These are phyloP conservation scores for Piromyces finnis DNA, from an alignment of 192 early-diverging fungal species.

Conservation along the genomic window DNA sequence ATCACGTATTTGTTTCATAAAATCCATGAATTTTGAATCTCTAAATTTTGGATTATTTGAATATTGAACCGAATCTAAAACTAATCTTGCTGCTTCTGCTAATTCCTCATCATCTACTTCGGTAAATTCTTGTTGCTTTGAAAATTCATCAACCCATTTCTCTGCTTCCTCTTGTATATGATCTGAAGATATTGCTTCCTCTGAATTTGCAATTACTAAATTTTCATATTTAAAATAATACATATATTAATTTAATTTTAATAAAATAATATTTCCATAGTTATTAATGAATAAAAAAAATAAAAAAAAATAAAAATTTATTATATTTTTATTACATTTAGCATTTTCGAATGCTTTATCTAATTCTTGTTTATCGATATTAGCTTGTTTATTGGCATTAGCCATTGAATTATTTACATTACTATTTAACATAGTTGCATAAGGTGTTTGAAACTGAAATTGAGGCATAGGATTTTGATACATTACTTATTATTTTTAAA, in stretches of 20 bases:
- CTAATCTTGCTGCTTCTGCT: conserved; percentile 58
- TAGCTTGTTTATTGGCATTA: background rate
- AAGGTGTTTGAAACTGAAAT: background rate
- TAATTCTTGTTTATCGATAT: background rate
- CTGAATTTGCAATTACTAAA: conserved; percentile 42
- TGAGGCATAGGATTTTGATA: background rate
- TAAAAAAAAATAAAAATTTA: background rate
- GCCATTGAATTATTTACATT: background rate
- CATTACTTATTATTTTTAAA: background rate
- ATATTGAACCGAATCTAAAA: conserved; percentile 56
- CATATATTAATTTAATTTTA: too few relatives aligned
- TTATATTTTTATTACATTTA: background rate
- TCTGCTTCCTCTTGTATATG: conserved; percentile 17
- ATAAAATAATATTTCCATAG: too few relatives aligned
- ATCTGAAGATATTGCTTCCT: conserved; percentile 20
- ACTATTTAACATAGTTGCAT: background rate
- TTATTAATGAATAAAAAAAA: background rate
- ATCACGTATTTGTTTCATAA: conserved; percentile 87
- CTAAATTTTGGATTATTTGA: conserved; percentile 83
- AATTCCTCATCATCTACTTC: conserved; percentile 36
- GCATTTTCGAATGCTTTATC: conserved; percentile 18
- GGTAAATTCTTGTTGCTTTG: conserved; percentile 15
- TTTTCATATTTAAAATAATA: too few relatives aligned
- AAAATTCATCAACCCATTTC: conserved; percentile 21
- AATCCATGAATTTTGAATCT: conserved; percentile 71